A percentile compares a stretch with the other conserved stretches of the same genome.
These are phyloP conservation scores for Aureobasidium pullulans DNA, from an alignment of 2,329 filamentous ascomycete genomes.

Conservation along the genomic window DNA sequence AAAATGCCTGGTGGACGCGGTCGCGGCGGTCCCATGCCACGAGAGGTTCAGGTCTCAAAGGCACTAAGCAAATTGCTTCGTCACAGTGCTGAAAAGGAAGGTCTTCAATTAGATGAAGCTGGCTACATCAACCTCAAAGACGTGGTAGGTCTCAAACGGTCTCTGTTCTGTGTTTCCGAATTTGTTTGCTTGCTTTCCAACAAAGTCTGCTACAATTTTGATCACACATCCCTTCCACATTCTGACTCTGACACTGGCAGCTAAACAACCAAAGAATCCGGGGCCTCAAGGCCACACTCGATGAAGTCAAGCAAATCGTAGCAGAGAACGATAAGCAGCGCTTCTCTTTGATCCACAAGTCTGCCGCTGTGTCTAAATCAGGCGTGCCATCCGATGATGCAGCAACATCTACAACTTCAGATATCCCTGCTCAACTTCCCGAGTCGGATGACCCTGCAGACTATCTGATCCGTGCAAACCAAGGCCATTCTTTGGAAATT, in stretches of 20 bases:
- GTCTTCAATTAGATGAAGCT: constrained; percentile 48
- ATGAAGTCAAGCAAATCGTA: constrained; percentile 65
- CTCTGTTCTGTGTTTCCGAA: neutral
- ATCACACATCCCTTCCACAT: neutral
- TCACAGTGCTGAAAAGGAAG: constrained; percentile 55
- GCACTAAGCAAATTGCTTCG: constrained; percentile 48
- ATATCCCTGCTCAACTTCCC: constrained; percentile 21
- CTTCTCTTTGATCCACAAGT: constrained; percentile 64
- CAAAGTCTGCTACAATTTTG: neutral
- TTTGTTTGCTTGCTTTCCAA: neutral
- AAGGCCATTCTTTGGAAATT: constrained; percentile 79
- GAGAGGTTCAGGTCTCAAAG: constrained; percentile 41
- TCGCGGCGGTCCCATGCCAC: constrained; percentile 28
- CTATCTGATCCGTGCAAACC: constrained; percentile 89
- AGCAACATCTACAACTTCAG: constrained; percentile 18
- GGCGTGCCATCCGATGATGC: constrained; percentile 16
- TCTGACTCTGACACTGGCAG: constrained; percentile 26
- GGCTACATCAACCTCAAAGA: constrained; percentile 56
- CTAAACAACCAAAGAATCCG: constrained; percentile 55
- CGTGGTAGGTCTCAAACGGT: constrained; percentile 38
- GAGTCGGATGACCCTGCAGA: constrained; percentile 49
- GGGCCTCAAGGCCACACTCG: constrained; percentile 64
- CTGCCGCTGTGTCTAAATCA: constrained; percentile 18
- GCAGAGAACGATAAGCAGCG: constrained; percentile 80
- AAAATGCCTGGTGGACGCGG: constrained; percentile 23